Base-by-base conservation (phyloP, 1,139 yeast genomes). In the Hyphopichia fennica region DNA sequence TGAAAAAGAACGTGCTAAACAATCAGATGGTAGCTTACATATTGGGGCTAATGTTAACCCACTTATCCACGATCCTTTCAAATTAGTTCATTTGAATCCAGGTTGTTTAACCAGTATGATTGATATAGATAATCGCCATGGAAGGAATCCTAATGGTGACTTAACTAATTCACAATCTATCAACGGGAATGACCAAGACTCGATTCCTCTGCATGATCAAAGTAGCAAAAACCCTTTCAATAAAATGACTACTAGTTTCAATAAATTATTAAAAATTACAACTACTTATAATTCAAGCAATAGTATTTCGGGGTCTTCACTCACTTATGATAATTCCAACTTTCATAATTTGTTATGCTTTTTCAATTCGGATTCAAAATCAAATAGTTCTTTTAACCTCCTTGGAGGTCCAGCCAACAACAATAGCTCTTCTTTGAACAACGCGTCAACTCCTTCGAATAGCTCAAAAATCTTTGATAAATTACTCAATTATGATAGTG, bases 1-100 rank as follows among this genome's bases (percentile, higher is more conserved):
- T 46, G 46, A 51, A 49, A 45, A 58, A 42, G 51, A 62, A 41
- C 71, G 67, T 41, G 53, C 60, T 6, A 63, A 65, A 28, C 66
- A 64, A 3, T 58, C 65, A 37, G 80, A 76, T 35, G 80, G 79
- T 11, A 69, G 72, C 17, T 52, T 77, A 50, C 82, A 80, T 36
- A 69, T 80, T 27, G 85, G 83, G 0, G 81, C 84, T 35, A 70
- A 71, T 40, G 67, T 79, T 23, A 79, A 78, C 46, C 80, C 84
- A 0, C 60, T 81, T 45, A 50, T 60, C 35, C 75, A 79, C 10
- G 86, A 80, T 52, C 78, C 80, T 1, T 79, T 73, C 52, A 68
- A 69, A 44, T 63, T 67, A 38, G 80, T 79, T 17, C 79, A 73
- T 50, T 57, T 78, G 43, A 79, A 75, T 35, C 84, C 84, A 0